These are phyloP conservation scores for Paracamarosporium sp. DNA, from an alignment of 2,329 filamentous ascomycete genomes.

Conservation along the genomic window DNA sequence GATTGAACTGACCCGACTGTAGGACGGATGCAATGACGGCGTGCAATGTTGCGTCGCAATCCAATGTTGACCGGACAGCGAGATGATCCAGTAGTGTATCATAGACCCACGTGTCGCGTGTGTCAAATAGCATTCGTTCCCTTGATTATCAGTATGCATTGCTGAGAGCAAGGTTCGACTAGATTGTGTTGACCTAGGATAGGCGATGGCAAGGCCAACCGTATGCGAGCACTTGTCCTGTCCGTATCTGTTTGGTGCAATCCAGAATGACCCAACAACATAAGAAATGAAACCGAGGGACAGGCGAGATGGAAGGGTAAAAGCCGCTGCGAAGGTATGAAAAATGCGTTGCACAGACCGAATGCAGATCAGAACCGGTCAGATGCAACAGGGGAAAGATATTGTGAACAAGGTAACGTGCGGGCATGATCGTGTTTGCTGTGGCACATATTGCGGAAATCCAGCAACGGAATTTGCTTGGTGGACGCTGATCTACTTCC, in stretches of 20 bases:
- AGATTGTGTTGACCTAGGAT: neutral
- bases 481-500: conserved; percentile 1
- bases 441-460: neutral
- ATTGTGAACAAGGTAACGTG: neutral
- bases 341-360: neutral
- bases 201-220: neutral
- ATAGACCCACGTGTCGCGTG: too few species aligned
- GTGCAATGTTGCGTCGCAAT: neutral
- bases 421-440: neutral
- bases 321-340: neutral
- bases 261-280: neutral
- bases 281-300: neutral
- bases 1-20: neutral
- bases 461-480: neutral
- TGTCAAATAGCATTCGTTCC: neutral
- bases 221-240: neutral
- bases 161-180: neutral
- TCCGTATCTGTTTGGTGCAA: too few species aligned
- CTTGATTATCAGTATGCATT: neutral
- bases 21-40: conserved; percentile 1
- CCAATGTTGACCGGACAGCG: neutral
- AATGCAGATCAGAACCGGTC: neutral
- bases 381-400: neutral
- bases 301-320: neutral
- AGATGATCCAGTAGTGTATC: neutral